phyloP scores from a whole-genome alignment of 768 basidiomycete species.

The Mycena latifolia region DNA sequence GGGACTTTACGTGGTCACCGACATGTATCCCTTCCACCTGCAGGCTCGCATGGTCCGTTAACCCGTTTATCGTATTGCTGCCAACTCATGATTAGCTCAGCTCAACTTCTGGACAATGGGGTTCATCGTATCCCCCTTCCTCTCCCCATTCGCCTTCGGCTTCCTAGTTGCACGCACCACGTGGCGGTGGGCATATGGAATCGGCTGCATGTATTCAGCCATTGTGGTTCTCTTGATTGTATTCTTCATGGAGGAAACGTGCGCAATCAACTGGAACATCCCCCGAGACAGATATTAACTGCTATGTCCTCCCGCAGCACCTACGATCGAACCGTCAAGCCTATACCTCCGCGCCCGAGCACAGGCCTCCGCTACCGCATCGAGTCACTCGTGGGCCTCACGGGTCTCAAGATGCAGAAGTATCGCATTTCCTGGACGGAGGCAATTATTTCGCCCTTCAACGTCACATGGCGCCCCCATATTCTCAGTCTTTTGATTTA shows the following conservation, averaged over 20 bases:
- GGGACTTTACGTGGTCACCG: constrained; percentile 72
- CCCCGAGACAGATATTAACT: no score
- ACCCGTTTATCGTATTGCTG: neutral
- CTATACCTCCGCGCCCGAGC: constrained; percentile 58
- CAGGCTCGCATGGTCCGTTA: constrained; percentile 73
- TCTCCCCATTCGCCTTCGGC: constrained; percentile 76
- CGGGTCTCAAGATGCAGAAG: constrained; percentile 68
- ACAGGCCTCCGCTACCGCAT: constrained; percentile 63
- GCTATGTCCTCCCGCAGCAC: constrained; percentile 61
- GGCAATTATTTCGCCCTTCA: constrained; percentile 58
- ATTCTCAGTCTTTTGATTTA: constrained; percentile 64
- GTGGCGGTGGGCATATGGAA: constrained; percentile 77
- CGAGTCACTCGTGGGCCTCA: constrained; percentile 72
- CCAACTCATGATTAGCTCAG: constrained; percentile 45
- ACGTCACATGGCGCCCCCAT: constrained; percentile 71
- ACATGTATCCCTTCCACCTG: constrained; percentile 77
- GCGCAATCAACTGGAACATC: no score
- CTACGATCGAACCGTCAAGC: constrained; percentile 70
- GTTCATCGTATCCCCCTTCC: constrained; percentile 74
- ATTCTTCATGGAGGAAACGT: constrained; percentile 79
- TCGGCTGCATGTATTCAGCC: constrained; percentile 69
- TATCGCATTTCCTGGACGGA: constrained; percentile 65
- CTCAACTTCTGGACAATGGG: constrained; percentile 82
- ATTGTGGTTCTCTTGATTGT: constrained; percentile 69
- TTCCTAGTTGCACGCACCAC: constrained; percentile 77